Evolutionary conservation across 805 yeast genomes (phyloP).

Genomic region (Wickerhamiella azyma): DNA sequence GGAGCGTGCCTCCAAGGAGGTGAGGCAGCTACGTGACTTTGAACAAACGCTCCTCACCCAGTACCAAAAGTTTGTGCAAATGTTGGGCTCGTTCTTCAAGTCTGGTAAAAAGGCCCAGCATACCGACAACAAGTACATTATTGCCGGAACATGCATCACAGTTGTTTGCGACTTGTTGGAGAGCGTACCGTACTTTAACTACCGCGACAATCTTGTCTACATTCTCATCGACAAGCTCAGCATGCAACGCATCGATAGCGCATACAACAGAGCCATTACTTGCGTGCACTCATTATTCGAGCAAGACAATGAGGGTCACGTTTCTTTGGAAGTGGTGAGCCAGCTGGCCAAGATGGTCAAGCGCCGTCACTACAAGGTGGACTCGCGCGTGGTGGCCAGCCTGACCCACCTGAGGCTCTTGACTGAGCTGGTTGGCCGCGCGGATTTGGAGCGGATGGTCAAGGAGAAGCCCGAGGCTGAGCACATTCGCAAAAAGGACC

Average conservation of each 20-base stretch:
- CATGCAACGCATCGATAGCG: constrained; percentile 33
- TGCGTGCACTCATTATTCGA: constrained; percentile 55
- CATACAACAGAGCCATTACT: constrained; percentile 46
- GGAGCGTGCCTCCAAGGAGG: constrained; percentile 74
- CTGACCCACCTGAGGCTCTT: constrained; percentile 44
- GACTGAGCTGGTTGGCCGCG: constrained; percentile 27
- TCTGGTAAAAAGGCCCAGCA: constrained; percentile 24
- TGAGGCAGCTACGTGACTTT: constrained; percentile 59
- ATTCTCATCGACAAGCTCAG: constrained; percentile 56
- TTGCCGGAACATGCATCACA: constrained; percentile 37
- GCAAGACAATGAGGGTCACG: constrained; percentile 71
- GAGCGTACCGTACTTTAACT: constrained; percentile 66
- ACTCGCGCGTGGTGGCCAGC: constrained; percentile 66
- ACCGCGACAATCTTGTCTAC: constrained; percentile 56
- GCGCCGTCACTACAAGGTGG: constrained; percentile 63
- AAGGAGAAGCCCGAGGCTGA: constrained; percentile 33
- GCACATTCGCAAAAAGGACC: constrained; percentile 67
- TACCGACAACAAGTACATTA: constrained; percentile 14
- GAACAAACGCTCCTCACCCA: constrained; percentile 65
- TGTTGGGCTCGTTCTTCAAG: constrained; percentile 33
- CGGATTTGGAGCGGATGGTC: constrained; percentile 30
- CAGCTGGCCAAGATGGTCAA: constrained; percentile 55
- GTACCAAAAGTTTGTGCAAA: constrained; percentile 53
- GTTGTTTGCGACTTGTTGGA: constrained; percentile 69
- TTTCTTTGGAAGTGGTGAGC: constrained; percentile 61